Conservation (phyloP, 2,329 filamentous ascomycete species). For the Ilyonectria robusta region DNA sequence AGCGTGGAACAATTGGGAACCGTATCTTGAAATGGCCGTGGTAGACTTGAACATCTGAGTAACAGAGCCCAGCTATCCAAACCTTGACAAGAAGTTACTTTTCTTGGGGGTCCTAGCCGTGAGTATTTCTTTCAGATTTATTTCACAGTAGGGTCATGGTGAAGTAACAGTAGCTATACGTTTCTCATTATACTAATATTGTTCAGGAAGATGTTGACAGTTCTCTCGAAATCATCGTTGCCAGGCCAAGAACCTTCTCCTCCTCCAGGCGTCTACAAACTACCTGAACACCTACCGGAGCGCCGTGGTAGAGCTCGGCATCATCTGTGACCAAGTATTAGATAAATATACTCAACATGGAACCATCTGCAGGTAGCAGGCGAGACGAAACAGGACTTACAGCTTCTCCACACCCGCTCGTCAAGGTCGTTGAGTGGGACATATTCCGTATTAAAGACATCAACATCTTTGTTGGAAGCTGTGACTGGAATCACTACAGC, state of each 20-base stretch:
- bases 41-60: too few species aligned
- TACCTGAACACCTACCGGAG: constrained; percentile 35
- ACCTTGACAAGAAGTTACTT: too few species aligned
- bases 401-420: constrained; percentile 8
- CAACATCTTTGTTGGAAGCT: background rate
- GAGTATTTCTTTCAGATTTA: too few species aligned
- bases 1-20: too few species aligned
- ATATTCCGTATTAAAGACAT: background rate
- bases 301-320: constrained; percentile 25
- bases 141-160: too few species aligned
- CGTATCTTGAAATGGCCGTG: too few species aligned
- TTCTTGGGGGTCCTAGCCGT: too few species aligned
- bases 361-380: background rate
- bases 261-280: constrained; percentile 33
- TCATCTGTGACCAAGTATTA: constrained; percentile 4
- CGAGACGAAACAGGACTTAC: constrained; percentile 2
- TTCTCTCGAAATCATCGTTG: background rate
- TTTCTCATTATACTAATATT: too few species aligned
- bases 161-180: too few species aligned
- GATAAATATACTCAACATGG: background rate
- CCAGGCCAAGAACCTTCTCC: constrained; percentile 9
- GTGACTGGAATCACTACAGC: background rate
- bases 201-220: background rate
- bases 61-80: too few species aligned
- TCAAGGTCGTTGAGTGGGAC: background rate